These are phyloP conservation scores for Fremontodendron californicum DNA, from an alignment of 345 rosid species.

Conservation along the genomic window DNA sequence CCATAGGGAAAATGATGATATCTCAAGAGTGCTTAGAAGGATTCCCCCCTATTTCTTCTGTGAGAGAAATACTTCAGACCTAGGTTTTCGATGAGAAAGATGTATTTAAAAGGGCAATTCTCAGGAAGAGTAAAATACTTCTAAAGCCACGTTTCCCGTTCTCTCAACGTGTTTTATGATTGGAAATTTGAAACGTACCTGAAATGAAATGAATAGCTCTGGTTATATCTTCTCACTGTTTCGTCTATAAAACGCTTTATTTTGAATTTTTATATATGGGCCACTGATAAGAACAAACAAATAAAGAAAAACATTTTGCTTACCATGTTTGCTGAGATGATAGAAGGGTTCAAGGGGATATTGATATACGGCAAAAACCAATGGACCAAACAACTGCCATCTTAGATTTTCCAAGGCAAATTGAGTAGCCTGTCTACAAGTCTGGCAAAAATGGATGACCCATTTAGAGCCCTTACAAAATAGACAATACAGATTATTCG, in stretches of 20 bases:
- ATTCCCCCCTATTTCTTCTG: not conserved
- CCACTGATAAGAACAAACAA: not conserved
- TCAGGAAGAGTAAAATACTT: not conserved
- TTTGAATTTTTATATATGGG: not conserved
- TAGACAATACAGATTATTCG: not conserved
- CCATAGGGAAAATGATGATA: slow-evolving; percentile 6
- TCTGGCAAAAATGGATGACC: not conserved
- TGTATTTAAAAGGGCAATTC: slow-evolving; percentile 3
- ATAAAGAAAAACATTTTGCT: not conserved
- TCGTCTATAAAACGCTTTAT: not conserved
- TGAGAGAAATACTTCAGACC: slow-evolving; percentile 1
- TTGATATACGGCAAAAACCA: not conserved
- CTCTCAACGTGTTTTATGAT: slow-evolving; percentile 3
- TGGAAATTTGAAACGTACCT: slow-evolving; percentile 1
- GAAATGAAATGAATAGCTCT: not conserved
- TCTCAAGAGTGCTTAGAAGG: not conserved
- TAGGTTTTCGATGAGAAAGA: slow-evolving; percentile 16
- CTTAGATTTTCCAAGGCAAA: not conserved
- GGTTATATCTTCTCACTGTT: not conserved
- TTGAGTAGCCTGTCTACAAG: not conserved
- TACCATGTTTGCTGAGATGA: not conserved
- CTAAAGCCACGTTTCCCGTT: slow-evolving; percentile 15
- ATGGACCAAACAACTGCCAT: not conserved
- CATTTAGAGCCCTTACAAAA: not conserved
- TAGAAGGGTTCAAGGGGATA: not conserved